phyloP scores from a whole-genome alignment of 306 rosid species.

The Lathyrus oleraceus region DNA sequence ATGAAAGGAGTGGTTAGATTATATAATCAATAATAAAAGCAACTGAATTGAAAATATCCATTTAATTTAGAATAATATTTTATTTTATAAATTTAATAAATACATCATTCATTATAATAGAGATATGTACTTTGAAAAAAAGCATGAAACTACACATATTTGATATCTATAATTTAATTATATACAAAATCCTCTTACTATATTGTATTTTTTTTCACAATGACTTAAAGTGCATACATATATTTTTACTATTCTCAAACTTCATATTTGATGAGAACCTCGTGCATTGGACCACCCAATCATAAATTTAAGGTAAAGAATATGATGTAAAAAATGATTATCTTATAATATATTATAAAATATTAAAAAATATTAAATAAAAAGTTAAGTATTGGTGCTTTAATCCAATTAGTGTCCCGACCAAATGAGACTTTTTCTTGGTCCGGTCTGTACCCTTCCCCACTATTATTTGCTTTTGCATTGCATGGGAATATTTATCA shows the following conservation, averaged over 20 bases:
- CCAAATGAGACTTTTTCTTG: conserved; percentile 45
- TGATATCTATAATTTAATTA: no score
- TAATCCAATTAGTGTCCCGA: conserved; percentile 40
- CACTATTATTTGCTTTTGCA: conserved; percentile 30
- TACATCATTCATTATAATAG: no score
- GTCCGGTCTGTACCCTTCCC: conserved; percentile 49
- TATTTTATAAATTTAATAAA: no score
- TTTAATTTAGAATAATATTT: no score
- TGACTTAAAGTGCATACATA: not conserved
- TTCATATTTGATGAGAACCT: not conserved
- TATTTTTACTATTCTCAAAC: not conserved
- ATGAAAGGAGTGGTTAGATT: no score
- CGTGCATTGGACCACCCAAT: conserved; percentile 6
- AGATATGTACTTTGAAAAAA: no score
- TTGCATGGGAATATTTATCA: conserved; percentile 20
- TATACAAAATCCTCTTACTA: no score
- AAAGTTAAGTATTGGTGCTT: conserved; percentile 37
- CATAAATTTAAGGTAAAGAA: conserved; percentile 35
- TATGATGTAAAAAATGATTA: conserved; percentile 9
- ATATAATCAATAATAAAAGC: no score
- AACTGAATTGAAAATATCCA: no score
- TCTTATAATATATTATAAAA: not conserved
- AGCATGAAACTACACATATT: no score
- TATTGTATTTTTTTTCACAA: no score
- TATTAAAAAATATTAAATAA: not conserved